Evolutionary conservation across 345 rosid genomes (phyloP), one percentile per base, ranked within the genome.

Genomic region (Euclidium syriacum): DNA sequence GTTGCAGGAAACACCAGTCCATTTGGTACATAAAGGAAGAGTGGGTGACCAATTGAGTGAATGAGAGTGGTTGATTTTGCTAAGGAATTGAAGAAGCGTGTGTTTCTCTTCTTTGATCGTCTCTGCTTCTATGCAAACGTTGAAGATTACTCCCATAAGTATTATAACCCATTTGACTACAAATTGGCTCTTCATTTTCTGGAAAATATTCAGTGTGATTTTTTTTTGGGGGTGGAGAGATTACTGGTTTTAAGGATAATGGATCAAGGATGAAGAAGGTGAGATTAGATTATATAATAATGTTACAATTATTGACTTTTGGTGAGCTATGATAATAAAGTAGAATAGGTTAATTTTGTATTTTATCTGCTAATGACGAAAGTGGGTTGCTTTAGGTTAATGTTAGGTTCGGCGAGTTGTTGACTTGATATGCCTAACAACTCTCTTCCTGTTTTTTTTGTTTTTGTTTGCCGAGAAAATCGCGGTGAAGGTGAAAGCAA

Each of bases 1-100:
- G 59, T 73, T 81, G 73, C 99, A 90, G 7, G 77, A 74, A 38
- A 94, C 85, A 42, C 99, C 97, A 9, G 76, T 76, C 99, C 97
- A 94, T 29, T 69, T 56, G n/a, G 52, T 67, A 72, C 99, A 94
- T 2, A 90, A 69, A 6, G 85, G 52, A 38, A 70, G 75, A 70
- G 49, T 56, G 55, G 75, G 72, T 15, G 74, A 78, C 97, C 96
- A 94, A 15, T 90, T 88, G 15, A 94, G 75, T 48, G 73, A 52
- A 26, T 63, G 80, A 10, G 97, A 75, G 70, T 83, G 85, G 51
- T 65, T 76, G 66, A 85, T 65, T n/a, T 75, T 73, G 40, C 58
- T 59, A n/a, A 81, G 30, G 38, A 90, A 94, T 29, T 87, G 95
- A 5, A 94, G 84, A 58, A 87, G 79, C 20, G 92, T 87, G 57